Evolutionary conservation across 2,329 filamentous ascomycete species (phyloP).

Genomic region (Xylariomycetidae sp.): DNA sequence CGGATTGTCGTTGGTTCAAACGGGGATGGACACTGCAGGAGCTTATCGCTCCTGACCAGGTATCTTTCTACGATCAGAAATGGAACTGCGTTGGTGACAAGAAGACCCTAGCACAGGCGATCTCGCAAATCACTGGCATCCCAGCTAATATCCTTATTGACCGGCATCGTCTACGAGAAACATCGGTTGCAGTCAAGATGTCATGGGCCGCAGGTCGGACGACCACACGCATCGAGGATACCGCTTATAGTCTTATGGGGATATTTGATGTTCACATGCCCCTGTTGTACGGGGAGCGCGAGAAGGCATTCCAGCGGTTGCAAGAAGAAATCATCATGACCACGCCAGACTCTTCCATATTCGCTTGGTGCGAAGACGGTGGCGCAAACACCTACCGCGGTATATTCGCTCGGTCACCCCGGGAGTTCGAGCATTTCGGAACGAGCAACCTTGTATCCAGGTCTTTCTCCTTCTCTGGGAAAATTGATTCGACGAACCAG

Average conservation of each 20-base stretch:
- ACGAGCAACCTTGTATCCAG: no score
- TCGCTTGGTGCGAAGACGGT: no score
- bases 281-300: constrained; percentile 10
- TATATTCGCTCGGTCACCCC: no score
- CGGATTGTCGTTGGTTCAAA: constrained; percentile 5
- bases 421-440: no score
- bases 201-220: constrained; percentile 10
- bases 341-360: no score
- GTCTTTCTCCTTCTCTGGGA: no score
- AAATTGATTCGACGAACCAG: no score
- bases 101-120: neutral
- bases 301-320: constrained; percentile 9
- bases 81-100: constrained; percentile 12
- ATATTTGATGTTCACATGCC: constrained; percentile 14
- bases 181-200: constrained; percentile 6
- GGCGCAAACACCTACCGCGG: no score
- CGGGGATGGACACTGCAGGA: constrained; percentile 16
- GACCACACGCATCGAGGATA: constrained; percentile 11
- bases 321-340: constrained; percentile 14
- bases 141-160: constrained; percentile 1
- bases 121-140: constrained; percentile 11
- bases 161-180: neutral
- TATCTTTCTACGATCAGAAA: constrained; percentile 11
- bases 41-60: constrained; percentile 9
- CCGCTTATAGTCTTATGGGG: constrained; percentile 13